Percentiles rank a stretch among this genome's conserved stretches.
Evolutionary conservation across 441 rosid genomes (phyloP).

Genomic region (Metrosideros polymorpha): DNA sequence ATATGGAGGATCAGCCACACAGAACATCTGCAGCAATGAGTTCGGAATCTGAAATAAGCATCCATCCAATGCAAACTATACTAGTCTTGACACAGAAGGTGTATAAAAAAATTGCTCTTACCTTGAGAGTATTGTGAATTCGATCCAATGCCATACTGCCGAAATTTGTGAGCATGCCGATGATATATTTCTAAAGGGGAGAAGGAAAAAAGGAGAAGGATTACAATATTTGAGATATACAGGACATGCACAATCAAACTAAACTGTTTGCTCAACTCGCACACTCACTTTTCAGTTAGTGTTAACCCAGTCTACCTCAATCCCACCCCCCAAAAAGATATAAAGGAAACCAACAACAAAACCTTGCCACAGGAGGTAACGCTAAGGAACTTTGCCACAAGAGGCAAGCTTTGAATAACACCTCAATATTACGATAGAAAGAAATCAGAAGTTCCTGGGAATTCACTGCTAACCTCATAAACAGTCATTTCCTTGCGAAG

Average conservation of each 20-base stretch:
- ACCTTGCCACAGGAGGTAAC: background rate
- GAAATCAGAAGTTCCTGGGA: background rate
- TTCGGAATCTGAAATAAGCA: background rate
- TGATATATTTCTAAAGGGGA: constrained; percentile 68
- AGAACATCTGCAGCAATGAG: constrained; percentile 59
- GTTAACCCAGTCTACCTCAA: background rate
- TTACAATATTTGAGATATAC: background rate
- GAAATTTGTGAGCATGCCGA: constrained; percentile 95
- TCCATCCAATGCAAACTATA: background rate
- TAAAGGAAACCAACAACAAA: background rate
- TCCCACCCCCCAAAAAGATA: background rate
- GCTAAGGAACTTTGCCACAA: background rate
- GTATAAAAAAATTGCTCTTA: constrained; percentile 8
- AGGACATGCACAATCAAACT: background rate
- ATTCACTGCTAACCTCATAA: constrained; percentile 49
- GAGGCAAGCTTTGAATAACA: background rate
- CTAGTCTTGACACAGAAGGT: background rate
- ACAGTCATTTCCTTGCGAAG: constrained; percentile 86
- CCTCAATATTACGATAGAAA: background rate
- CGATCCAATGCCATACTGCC: constrained; percentile 82
- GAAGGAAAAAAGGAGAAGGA: background rate
- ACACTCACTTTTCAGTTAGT: background rate
- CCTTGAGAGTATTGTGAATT: constrained; percentile 92
- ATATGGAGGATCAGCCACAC: constrained; percentile 80
- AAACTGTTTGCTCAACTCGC: background rate